Base-by-base conservation (phyloP, 139 green algal genomes). In the Chlamydomonas sphaeroides region DNA sequence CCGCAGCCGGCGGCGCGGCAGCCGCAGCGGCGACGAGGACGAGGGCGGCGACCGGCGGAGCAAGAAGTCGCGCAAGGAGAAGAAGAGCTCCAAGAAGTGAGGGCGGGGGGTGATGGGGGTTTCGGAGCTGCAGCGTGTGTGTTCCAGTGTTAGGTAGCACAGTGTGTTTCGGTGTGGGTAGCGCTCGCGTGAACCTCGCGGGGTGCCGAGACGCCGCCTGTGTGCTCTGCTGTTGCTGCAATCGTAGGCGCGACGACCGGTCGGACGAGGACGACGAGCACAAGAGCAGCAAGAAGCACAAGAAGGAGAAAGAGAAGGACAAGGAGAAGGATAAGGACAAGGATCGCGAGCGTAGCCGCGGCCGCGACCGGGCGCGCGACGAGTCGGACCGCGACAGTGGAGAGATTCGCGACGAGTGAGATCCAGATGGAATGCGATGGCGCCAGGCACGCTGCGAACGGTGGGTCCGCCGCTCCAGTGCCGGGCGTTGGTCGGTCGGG, bases 11-110 rank as follows among this genome's bases (percentile, higher is more conserved):
- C 59, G 74, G 38, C 59, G 74, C n/a, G 74, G 59, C 74, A 70
- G 74, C 59, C 74, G 74, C 74, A 80, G 74, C 72, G 72, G 57
- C 33, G 74, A 80, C 59, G 78, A 88, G 38, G 84, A 89, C 7
- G 79, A 68, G 23, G 79, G 59, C n/a, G n/a, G n/a, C 30, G 66
- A 73, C n/a, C 78, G 59, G 35, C 39, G 74, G 36, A 80, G 74
- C 59, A 80, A 82, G 28, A 86, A 83, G 25, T 65, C 63, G 0
- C 53, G 68, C 30, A 89, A 91, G 80, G 83, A 85, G 79, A 90
- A 85, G 71, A 90, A 89, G 79, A 65, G 71, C 53, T 83, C 61
- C 23, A 67, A 79, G 53, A 53, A 53, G 51, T 79, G 28, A 14
- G 59, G 1, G 28, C 33, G 59, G 30, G 28, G 5, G 59, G 59